These are phyloP conservation scores for Ganoderma sinense DNA, from an alignment of 1,284 basidiomycete genomes.

Conservation along the genomic window DNA sequence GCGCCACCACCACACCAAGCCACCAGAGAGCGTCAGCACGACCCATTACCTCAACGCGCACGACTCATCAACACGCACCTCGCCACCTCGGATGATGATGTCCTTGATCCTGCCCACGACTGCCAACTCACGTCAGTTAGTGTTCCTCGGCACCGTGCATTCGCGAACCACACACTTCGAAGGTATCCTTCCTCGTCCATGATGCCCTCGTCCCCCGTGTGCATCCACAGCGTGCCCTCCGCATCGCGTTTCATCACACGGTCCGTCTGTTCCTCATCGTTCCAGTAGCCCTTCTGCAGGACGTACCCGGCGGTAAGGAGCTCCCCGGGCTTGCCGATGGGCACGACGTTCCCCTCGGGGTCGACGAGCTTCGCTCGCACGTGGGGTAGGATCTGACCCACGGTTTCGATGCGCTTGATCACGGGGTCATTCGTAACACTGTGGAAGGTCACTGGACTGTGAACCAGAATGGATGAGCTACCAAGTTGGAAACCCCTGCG, in stretches of 20 bases:
- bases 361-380: conserved; percentile 80
- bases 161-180: conserved; percentile 51
- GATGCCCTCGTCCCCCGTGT: conserved; percentile 85
- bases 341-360: conserved; percentile 64
- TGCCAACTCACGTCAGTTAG: conserved; percentile 35
- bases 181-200: conserved; percentile 88
- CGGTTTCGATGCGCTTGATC: conserved; percentile 80
- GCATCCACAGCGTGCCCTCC: conserved; percentile 78
- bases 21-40: neutral
- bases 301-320: conserved; percentile 79
- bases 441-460: conserved; percentile 84
- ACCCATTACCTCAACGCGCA: neutral
- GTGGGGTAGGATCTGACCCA: conserved; percentile 79
- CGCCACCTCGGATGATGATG: conserved; percentile 89
- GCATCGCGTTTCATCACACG: conserved; percentile 65
- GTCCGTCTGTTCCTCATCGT: conserved; percentile 74
- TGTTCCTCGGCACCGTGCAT: neutral
- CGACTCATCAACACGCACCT: conserved; percentile 50
- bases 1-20: neutral
- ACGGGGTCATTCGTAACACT: conserved; percentile 72
- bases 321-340: conserved; percentile 76
- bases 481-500: neutral
- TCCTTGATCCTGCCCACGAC: conserved; percentile 87
- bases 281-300: conserved; percentile 87
- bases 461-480: neutral